Percentiles rank a stretch among this genome's conserved stretches.
phyloP scores from a whole-genome alignment of 768 basidiomycete species.

The Mrakia frigida region DNA sequence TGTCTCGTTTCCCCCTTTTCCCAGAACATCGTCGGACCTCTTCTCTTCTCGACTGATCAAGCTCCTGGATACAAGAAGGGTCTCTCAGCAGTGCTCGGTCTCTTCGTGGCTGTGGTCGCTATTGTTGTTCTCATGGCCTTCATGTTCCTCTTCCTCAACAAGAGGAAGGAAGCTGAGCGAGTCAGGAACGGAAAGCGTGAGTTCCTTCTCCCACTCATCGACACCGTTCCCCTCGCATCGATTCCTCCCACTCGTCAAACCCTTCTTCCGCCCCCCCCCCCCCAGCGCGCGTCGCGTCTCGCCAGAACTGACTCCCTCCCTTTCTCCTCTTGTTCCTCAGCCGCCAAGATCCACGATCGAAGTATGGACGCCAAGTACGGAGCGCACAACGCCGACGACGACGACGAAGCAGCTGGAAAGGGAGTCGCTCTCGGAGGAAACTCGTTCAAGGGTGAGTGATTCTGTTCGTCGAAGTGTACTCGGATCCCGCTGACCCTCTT shows the following conservation, averaged over 20 bases:
- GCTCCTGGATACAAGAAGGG: constrained; percentile 47
- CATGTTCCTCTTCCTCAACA: constrained; percentile 48
- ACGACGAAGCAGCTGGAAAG: constrained; percentile 30
- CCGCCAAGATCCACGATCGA: constrained; percentile 43
- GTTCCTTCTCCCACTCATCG: constrained; percentile 43
- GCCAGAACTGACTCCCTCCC: background rate
- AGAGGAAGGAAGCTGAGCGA: constrained; percentile 45
- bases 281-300: too few species aligned
- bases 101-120: constrained; percentile 46
- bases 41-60: constrained; percentile 33
- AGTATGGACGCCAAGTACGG: constrained; percentile 42
- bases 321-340: constrained; percentile 22
- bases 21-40: constrained; percentile 38
- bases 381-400: constrained; percentile 27
- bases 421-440: constrained; percentile 28
- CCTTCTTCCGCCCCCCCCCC: background rate
- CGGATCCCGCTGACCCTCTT: too few species aligned
- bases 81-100: constrained; percentile 46
- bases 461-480: too few species aligned
- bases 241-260: constrained; percentile 42
- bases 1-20: background rate
- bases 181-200: constrained; percentile 44
- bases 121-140: constrained; percentile 46
- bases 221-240: too few species aligned
- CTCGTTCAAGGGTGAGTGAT: constrained; percentile 31